Percentiles rank a stretch among this genome's conserved stretches.
phyloP scores from a whole-genome alignment of 108 stramenopile species.

The Cylindrotheca fusiformis region DNA sequence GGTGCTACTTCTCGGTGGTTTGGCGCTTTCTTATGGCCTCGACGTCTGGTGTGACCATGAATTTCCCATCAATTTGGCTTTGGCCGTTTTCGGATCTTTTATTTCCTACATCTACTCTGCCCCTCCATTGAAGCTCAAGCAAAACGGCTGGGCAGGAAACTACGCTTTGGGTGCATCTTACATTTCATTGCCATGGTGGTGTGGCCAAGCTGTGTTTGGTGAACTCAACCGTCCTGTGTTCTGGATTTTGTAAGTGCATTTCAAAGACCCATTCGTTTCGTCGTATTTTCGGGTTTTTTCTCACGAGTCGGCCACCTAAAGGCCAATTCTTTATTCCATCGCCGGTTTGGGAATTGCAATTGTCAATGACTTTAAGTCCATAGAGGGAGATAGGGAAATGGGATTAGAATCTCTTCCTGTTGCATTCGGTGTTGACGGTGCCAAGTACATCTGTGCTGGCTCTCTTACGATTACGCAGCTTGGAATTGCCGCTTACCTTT shows the following conservation, averaged over 20 bases:
- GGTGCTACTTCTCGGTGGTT: conserved; percentile 86
- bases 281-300: too few species aligned
- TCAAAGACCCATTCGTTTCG: conserved; percentile 1
- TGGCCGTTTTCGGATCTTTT: conserved; percentile 88
- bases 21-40: conserved; percentile 86
- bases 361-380: conserved; percentile 97
- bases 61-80: conserved; percentile 72
- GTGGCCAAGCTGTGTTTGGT: conserved; percentile 95
- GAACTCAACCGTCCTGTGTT: conserved; percentile 81
- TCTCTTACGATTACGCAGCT: conserved; percentile 89
- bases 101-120: conserved; percentile 98
- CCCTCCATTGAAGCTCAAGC: conserved; percentile 93
- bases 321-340: conserved; percentile 89
- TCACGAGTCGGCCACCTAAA: too few species aligned
- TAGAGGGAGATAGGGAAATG: conserved; percentile 91
- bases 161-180: conserved; percentile 94
- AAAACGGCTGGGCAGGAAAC: conserved; percentile 96
- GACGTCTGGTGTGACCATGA: conserved; percentile 94
- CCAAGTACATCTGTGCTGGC: conserved; percentile 91
- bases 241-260: conserved; percentile 82
- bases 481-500: conserved; percentile 89
- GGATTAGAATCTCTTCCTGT: conserved; percentile 94
- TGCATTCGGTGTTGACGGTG: conserved; percentile 93
- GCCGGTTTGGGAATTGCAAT: conserved; percentile 95
- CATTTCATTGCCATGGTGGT: conserved; percentile 98